Conservation (phyloP, 2,329 filamentous ascomycete species). For the Teratosphaeria destructans region DNA sequence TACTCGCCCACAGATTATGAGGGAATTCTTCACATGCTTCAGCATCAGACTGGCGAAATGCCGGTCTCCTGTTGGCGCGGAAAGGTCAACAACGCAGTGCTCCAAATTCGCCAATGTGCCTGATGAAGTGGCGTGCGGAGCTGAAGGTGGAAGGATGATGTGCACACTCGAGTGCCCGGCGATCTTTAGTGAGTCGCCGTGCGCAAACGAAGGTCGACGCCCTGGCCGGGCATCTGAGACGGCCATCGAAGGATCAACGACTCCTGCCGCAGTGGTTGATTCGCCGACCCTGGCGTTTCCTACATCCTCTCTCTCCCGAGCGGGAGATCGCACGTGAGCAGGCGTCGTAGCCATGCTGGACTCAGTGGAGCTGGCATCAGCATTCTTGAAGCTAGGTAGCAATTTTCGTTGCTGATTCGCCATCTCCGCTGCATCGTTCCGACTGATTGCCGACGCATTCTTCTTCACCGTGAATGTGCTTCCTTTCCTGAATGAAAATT, state of each 20-base stretch:
- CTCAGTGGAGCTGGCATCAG: slow-evolving; percentile 14
- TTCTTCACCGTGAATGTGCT: slow-evolving; percentile 21
- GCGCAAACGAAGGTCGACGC: slow-evolving; percentile 46
- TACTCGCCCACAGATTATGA: slow-evolving; percentile 71
- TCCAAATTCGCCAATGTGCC: slow-evolving; percentile 58
- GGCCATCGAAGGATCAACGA: background rate
- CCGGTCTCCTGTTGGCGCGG: slow-evolving; percentile 40
- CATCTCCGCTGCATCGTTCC: slow-evolving; percentile 47
- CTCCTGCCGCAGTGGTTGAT: background rate
- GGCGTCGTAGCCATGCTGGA: slow-evolving; percentile 35
- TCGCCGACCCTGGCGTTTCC: background rate
- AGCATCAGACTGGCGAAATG: slow-evolving; percentile 63
- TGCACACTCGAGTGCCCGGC: slow-evolving; percentile 54
- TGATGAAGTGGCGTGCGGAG: slow-evolving; percentile 60
- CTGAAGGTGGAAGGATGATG: slow-evolving; percentile 64
- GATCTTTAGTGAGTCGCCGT: slow-evolving; percentile 50
- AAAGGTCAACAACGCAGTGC: slow-evolving; percentile 71
- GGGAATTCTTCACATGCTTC: slow-evolving; percentile 56
- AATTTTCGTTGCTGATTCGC: slow-evolving; percentile 37
- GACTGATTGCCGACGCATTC: slow-evolving; percentile 38
- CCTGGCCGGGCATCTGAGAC: slow-evolving; percentile 5
- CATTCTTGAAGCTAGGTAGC: slow-evolving; percentile 30
- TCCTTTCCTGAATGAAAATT: slow-evolving; percentile 66
- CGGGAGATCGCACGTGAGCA: slow-evolving; percentile 12
- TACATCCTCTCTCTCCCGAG: slow-evolving; percentile 10